Base-by-base conservation (phyloP, 1,284 basidiomycete species). In the Marasmius tenuissimus region DNA sequence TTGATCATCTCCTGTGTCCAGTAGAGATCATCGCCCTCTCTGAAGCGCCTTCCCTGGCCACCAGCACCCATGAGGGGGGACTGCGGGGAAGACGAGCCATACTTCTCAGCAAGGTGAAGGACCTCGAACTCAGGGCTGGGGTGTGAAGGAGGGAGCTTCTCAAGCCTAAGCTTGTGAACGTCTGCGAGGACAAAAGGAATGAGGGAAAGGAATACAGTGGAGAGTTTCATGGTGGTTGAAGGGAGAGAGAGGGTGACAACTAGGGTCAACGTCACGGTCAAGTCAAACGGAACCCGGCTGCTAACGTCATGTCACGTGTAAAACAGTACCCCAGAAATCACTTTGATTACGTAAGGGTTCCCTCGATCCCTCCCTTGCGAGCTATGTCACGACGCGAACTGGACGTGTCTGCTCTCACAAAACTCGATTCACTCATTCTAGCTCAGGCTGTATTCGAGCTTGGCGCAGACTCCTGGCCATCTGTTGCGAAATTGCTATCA, bases 41-140 rank as follows among this genome's bases (percentile, higher is more conserved):
- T 74, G 60, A 92, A 73, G 66, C 85, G 85, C 70, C 92, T 86
- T 64, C 91, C 89, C 60, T 83, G 76, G 68, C 89, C 92, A 68
- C 89, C 92, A 66, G 85, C 81, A 64, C 91, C 92, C 70, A 88
- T 80, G 61, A 93, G 78, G 58, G 92, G 88, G 60, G 85, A 69
- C 75, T 95, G 92, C 59, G 79, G 78, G 45, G 80, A 72, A 59
- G 75, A 64, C 38, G 71, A 81, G 60, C 89, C 88, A 82, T 97
- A 96, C 83, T 97, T 97, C 82, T 93, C 85, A 38, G 89, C 88
- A 65, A 97, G 88, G 73, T 91, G 93, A 27, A 90, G 88, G 57
- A 85, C 86, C 80, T 96, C 93, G 61, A 91, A 80, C 57, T 83
- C 75, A 52, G 91, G 89, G 68, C 88, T 88, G 66, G 76, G 81